Evolutionary conservation across 805 yeast genomes (phyloP), one percentile per base, ranked within the genome.

Genomic region (Wickerhamiella occidentalis): DNA sequence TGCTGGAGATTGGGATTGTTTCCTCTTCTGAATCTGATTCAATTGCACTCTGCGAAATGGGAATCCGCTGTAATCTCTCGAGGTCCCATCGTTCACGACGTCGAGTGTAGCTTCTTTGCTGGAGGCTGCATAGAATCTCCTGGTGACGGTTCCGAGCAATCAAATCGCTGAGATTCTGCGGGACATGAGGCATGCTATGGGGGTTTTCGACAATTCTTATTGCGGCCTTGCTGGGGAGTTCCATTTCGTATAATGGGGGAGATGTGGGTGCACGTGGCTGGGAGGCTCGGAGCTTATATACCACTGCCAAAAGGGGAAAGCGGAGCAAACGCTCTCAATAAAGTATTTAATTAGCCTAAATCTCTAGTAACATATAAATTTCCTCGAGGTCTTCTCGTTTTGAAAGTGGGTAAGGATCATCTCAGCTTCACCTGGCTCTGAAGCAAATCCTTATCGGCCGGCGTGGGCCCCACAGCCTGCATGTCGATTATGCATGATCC

Each of bases 81-180:
- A 25, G 12, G 26, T 50, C 52, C 26, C 40, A 40, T 8, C 43
- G 41, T 6, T 30, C 19, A 1, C 49, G 35, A n/a, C 52, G 40
- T 9, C 45, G 46, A 11, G n/a, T 35, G 22, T 50, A 50, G 6
- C 47, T 40, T 15, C 37, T 30, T n/a, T 50, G 46, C n/a, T 47
- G 49, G 23, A 26, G 15, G 9, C 22, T 40, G 7, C 45, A 40
- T 8, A 45, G 43, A 5, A 35, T 37, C 13, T 18, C 45, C 35
- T 45, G 49, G 11, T 41, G 49, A 3, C 52, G 42, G 44, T 50
- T 50, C 13, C 45, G 29, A 18, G 52, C 46, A 22, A 50, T 36
- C n/a, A 50, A n/a, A 12, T 30, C 28, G 17, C 29, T 19, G 6
- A 50, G 37, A 9, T 23, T 45, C 2, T 47, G 9, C 17, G 51